Percentiles rank a stretch among this genome's conserved stretches.
Evolutionary conservation across 1,284 basidiomycete genomes (phyloP).

Genomic region (Erythrobasidium hasegawianum): DNA sequence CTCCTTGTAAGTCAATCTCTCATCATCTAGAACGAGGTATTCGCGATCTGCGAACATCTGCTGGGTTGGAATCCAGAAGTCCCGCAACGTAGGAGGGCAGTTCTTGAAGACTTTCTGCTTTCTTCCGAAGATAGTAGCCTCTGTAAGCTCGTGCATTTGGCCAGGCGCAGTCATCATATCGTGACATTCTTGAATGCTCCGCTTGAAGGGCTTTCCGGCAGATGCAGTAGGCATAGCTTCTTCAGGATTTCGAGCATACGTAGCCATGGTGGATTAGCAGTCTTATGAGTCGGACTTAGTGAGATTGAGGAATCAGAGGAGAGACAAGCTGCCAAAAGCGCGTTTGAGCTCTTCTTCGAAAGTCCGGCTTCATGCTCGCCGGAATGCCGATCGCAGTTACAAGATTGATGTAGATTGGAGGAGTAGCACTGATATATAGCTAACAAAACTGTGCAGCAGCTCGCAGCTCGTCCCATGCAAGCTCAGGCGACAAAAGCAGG

Average conservation of each 20-base stretch:
- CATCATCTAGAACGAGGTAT: conserved; percentile 59
- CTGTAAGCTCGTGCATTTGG: conserved; percentile 54
- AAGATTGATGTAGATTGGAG: no score
- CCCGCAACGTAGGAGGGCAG: conserved; percentile 55
- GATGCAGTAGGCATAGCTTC: conserved; percentile 1
- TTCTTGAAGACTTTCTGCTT: conserved; percentile 60
- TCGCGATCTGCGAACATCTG: conserved; percentile 52
- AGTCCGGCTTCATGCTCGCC: background rate
- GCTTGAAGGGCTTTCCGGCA: conserved; percentile 47
- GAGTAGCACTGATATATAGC: no score
- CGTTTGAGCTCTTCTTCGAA: background rate
- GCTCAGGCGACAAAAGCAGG: no score
- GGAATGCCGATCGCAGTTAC: no score
- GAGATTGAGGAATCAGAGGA: background rate
- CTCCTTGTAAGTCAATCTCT: conserved; percentile 54
- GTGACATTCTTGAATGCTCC: conserved; percentile 54
- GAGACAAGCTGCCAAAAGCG: background rate
- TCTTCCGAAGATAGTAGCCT: conserved; percentile 54
- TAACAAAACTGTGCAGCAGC: no score
- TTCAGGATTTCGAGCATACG: conserved; percentile 14
- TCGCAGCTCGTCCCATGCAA: no score
- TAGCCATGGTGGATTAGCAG: conserved; percentile 16
- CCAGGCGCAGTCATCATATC: conserved; percentile 57
- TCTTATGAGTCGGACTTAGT: no score
- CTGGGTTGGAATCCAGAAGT: conserved; percentile 56